These are phyloP conservation scores for Vanilla planifolia DNA, from an alignment of 106 monocot genomes.

Conservation along the genomic window DNA sequence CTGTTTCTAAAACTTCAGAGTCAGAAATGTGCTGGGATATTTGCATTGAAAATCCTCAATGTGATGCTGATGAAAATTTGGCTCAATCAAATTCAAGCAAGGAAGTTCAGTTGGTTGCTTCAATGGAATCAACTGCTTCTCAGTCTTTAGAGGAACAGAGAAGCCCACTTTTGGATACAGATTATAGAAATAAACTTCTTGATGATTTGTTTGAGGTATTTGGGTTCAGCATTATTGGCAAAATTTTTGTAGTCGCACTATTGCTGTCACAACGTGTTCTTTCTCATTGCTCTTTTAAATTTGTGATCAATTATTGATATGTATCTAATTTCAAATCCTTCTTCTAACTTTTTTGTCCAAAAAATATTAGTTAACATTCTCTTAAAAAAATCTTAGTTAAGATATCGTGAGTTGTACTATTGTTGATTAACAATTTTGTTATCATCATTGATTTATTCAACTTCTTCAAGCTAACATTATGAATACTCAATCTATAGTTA, in stretches of 20 bases:
- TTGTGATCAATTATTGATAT: too few relatives aligned
- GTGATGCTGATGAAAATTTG: constrained; percentile 30
- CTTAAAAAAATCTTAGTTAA: too few relatives aligned
- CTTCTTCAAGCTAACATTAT: too few relatives aligned
- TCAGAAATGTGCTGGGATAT: constrained; percentile 90
- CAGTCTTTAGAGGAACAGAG: constrained; percentile 40
- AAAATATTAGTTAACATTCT: not conserved
- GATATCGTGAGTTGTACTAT: too few relatives aligned
- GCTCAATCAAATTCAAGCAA: constrained; percentile 15
- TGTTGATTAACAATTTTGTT: too few relatives aligned
- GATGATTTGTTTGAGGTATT: constrained; percentile 96
- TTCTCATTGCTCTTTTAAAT: too few relatives aligned
- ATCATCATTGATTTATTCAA: too few relatives aligned
- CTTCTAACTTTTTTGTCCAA: not conserved
- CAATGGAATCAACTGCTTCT: constrained; percentile 13
- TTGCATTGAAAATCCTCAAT: constrained; percentile 58
- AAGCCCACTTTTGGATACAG: constrained; percentile 85
- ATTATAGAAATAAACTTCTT: constrained; percentile 90
- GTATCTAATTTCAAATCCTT: not conserved
- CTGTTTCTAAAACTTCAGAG: constrained; percentile 27
- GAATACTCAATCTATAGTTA: too few relatives aligned
- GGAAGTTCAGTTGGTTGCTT: constrained; percentile 17
- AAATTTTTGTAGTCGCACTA: not conserved
- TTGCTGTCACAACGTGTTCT: too few relatives aligned
- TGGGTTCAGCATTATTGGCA: not conserved